Percentiles rank a stretch among this genome's conserved stretches.
Evolutionary conservation across 768 basidiomycete species (phyloP).

Genomic region (Tulasnella calospora): DNA sequence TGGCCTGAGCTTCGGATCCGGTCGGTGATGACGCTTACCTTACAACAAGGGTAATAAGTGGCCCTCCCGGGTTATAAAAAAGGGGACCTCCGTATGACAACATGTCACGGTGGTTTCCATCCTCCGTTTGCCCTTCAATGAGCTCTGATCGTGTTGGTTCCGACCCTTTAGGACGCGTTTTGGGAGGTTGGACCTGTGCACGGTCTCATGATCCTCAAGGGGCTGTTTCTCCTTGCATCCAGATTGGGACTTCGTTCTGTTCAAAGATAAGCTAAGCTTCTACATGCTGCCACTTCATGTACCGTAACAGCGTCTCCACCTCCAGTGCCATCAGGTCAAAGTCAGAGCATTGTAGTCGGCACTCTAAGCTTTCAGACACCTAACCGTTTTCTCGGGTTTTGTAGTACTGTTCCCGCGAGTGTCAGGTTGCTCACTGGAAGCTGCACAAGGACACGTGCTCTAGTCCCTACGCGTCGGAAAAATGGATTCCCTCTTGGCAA

Average conservation of each 20-base stretch:
- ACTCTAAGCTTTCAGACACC: background rate
- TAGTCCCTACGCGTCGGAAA: conserved; percentile 28
- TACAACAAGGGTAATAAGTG: no score
- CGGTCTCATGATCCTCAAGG: background rate
- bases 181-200: background rate
- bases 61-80: background rate
- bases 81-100: background rate
- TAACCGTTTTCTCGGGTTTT: background rate
- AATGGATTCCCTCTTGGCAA: background rate
- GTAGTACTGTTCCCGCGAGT: conserved; percentile 34
- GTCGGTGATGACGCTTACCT: no score
- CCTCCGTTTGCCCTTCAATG: background rate
- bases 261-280: background rate
- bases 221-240: background rate
- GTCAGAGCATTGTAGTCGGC: background rate
- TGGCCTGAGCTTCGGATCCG: no score
- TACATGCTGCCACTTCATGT: background rate
- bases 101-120: background rate
- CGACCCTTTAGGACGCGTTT: background rate
- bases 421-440: conserved; percentile 43
- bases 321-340: background rate
- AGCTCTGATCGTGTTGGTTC: background rate
- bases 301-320: background rate
- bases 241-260: background rate
- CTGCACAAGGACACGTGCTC: conserved; percentile 40